A percentile compares a stretch with the other conserved stretches of the same genome.
These are phyloP conservation scores for Lactarius deliciosus DNA, from an alignment of 768 basidiomycete species.

Conservation along the genomic window DNA sequence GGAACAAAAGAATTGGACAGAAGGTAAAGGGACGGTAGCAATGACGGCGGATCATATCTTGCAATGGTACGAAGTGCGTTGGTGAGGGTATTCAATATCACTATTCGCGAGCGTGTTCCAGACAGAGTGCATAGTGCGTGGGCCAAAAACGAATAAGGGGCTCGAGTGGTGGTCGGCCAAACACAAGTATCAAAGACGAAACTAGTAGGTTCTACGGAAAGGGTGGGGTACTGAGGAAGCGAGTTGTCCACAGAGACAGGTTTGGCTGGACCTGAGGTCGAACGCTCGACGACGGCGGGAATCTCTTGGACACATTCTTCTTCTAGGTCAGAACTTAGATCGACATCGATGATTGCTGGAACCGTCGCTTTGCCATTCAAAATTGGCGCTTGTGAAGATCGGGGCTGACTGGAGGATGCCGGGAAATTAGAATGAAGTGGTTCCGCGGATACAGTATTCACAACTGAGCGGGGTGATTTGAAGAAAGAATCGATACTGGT, in stretches of 20 bases:
- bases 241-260: background rate
- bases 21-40: constrained; percentile 77
- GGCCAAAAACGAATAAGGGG: constrained; percentile 72
- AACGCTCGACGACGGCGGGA: background rate
- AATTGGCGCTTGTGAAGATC: constrained; percentile 7
- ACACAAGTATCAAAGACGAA: constrained; percentile 47
- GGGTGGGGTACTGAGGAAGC: constrained; percentile 32
- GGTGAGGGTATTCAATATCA: constrained; percentile 65
- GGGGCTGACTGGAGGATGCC: constrained; percentile 2
- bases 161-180: constrained; percentile 42
- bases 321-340: constrained; percentile 33
- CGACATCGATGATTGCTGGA: constrained; percentile 38
- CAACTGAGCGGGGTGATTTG: constrained; percentile 11
- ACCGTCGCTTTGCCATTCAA: constrained; percentile 13
- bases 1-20: constrained; percentile 79
- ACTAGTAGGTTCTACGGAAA: constrained; percentile 50
- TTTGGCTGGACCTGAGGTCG: background rate
- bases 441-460: constrained; percentile 17
- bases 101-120: constrained; percentile 68
- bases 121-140: constrained; percentile 61
- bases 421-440: constrained; percentile 9
- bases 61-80: constrained; percentile 74
- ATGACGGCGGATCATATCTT: constrained; percentile 60
- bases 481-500: constrained; percentile 25
- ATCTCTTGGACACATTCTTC: constrained; percentile 13